These are phyloP conservation scores for Melampsora larici-populina DNA, from an alignment of 1,284 basidiomycete species.

Conservation along the genomic window DNA sequence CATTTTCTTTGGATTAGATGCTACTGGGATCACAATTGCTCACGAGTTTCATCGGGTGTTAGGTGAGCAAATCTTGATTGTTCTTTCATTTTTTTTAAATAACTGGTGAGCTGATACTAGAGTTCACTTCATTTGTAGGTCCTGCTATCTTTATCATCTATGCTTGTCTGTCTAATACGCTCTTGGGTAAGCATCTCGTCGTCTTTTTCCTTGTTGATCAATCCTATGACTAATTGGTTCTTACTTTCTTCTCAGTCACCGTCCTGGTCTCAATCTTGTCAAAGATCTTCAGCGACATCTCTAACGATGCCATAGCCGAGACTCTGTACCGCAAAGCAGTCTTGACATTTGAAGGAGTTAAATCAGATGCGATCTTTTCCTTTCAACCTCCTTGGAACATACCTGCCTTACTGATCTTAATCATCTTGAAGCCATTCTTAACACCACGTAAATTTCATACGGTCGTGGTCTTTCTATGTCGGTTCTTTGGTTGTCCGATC, in stretches of 20 bases:
- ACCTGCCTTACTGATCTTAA: constrained; percentile 38
- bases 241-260: constrained; percentile 11
- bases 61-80: neutral
- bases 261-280: constrained; percentile 41
- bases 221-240: neutral
- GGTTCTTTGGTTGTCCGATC: constrained; percentile 40
- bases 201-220: neutral
- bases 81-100: neutral
- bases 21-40: constrained; percentile 37
- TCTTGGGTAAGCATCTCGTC: constrained; percentile 21
- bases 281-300: constrained; percentile 42
- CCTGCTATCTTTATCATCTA: constrained; percentile 42
- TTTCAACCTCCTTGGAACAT: constrained; percentile 42
- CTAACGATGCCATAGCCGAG: constrained; percentile 42
- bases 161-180: constrained; percentile 42
- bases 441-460: constrained; percentile 42
- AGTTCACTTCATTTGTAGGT: constrained; percentile 1
- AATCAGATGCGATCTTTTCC: constrained; percentile 40
- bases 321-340: constrained; percentile 42
- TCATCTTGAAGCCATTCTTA: constrained; percentile 34
- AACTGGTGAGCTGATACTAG: neutral
- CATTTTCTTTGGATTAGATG: constrained; percentile 43
- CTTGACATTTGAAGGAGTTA: constrained; percentile 40
- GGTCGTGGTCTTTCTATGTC: constrained; percentile 32
- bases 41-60: constrained; percentile 38